A percentile compares a stretch with the other conserved stretches of the same genome.
These are phyloP conservation scores for Penicillium robsamsonii DNA, from an alignment of 495 filamentous ascomycete species.

Conservation along the genomic window DNA sequence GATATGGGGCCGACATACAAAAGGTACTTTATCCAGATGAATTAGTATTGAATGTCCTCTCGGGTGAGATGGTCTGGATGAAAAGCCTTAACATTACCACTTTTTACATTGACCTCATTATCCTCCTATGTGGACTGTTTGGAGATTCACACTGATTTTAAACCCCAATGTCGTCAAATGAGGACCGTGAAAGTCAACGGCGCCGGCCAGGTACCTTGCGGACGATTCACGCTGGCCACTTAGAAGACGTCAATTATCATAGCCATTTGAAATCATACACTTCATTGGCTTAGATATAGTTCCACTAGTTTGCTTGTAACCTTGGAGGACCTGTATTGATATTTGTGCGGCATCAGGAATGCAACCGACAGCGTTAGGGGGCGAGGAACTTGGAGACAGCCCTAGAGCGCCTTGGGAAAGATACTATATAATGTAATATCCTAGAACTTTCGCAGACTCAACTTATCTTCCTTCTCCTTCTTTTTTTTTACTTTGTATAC, in stretches of 20 bases:
- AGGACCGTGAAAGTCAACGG: conserved; percentile 29
- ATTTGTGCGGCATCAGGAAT: conserved; percentile 8
- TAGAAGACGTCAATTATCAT: conserved; percentile 24
- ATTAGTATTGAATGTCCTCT: no score
- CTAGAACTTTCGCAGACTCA: not conserved
- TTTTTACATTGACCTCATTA: no score
- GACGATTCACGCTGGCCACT: conserved; percentile 18
- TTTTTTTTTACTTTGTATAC: not conserved
- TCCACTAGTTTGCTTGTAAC: conserved; percentile 14
- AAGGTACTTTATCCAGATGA: no score
- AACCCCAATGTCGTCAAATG: conserved; percentile 11
- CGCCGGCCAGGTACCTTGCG: conserved; percentile 26
- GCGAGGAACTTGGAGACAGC: conserved; percentile 33
- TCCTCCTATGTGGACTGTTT: not conserved
- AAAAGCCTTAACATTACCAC: no score
- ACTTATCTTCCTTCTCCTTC: not conserved
- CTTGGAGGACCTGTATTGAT: conserved; percentile 15
- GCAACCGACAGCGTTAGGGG: not conserved
- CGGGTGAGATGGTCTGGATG: no score
- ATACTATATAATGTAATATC: conserved; percentile 9
- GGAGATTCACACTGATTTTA: conserved; percentile 10
- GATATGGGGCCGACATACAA: no score
- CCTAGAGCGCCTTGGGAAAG: conserved; percentile 6
- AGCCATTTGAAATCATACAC: not conserved
- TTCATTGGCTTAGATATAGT: conserved; percentile 10